Evolutionary conservation across 2,329 filamentous ascomycete species (phyloP).

Genomic region (Camillea tinctor): DNA sequence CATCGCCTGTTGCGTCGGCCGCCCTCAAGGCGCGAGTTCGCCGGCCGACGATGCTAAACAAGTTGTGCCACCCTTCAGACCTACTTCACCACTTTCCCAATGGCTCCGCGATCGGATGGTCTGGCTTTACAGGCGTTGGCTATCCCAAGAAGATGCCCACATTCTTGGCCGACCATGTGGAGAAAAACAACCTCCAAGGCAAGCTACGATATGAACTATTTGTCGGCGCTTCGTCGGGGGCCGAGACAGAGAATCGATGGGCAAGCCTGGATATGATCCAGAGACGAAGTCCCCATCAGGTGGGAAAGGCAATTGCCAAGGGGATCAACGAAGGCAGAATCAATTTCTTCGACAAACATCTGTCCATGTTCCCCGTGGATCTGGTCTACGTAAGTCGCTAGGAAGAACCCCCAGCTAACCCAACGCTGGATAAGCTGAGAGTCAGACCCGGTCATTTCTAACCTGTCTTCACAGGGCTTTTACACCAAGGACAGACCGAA

Average conservation of each 20-base stretch:
- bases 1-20: constrained; percentile 61
- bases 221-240: constrained; percentile 84
- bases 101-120: constrained; percentile 86
- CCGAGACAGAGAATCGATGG: constrained; percentile 91
- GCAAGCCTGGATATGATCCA: constrained; percentile 89
- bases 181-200: constrained; percentile 80
- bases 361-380: constrained; percentile 89
- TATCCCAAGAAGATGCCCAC: constrained; percentile 86
- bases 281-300: constrained; percentile 79
- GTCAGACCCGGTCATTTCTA: background rate
- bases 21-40: constrained; percentile 74
- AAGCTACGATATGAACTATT: constrained; percentile 85
- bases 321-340: constrained; percentile 88
- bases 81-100: constrained; percentile 79
- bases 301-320: constrained; percentile 86
- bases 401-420: background rate
- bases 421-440: background rate
- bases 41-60: constrained; percentile 75
- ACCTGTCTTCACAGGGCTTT: constrained; percentile 57
- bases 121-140: constrained; percentile 84
- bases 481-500: constrained; percentile 78
- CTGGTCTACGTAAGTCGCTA: constrained; percentile 65
- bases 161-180: constrained; percentile 83
- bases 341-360: constrained; percentile 90
- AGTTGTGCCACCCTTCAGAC: constrained; percentile 77